Base-by-base conservation (phyloP, 1,139 yeast species). In the Nakaseomyces kungkrabaensis region DNA sequence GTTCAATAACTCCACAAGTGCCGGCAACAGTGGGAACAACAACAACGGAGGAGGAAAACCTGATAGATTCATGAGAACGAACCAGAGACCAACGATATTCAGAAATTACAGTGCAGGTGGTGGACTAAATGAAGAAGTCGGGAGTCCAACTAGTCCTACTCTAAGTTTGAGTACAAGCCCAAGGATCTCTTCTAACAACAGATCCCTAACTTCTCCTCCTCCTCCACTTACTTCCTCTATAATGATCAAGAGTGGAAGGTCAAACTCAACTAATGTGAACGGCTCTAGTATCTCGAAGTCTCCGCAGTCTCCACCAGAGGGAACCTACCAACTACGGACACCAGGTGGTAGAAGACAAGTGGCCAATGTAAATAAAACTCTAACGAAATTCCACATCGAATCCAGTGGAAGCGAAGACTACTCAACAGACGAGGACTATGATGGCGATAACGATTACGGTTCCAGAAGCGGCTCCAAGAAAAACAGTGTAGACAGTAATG, bases 381-480 rank as follows among this genome's bases (percentile, higher is more conserved):
- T 41, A 13, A 41, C 52, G 24, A 55, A 53, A 31, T 59, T 59
- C 51, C 57, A 56, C 38, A 50, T 59, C 17, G 62, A 59, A 25
- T 57, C 59, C 31, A 59, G 61, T 48, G 60, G 62, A 40, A 59
- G 62, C 40, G 63, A 59, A 41, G 60, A 55, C 33, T 52, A 56
- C 27, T 55, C 59, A 11, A 53, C 60, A 7, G 60, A 58, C 25
- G 58, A 56, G 25, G 59, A 57, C 29, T 60, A 58, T 24, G 57
- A 54, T 26, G 51, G 51, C 4, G 49, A 48, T 25, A 49, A 46
- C 36, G 46, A 40, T 41, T 32, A 36, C 13, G 38, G 40, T 9
- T 22, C 31, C 8, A 13, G 43, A 33, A 25, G 29, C 2, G 37
- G 10, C n/a, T 31, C 46, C 17, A 31, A 43, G 37, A 43, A 43